Percentiles rank a stretch among this genome's conserved stretches.
These are phyloP conservation scores for Camptophora hylomeconis DNA, from an alignment of 2,329 filamentous ascomycete species.

Conservation along the genomic window DNA sequence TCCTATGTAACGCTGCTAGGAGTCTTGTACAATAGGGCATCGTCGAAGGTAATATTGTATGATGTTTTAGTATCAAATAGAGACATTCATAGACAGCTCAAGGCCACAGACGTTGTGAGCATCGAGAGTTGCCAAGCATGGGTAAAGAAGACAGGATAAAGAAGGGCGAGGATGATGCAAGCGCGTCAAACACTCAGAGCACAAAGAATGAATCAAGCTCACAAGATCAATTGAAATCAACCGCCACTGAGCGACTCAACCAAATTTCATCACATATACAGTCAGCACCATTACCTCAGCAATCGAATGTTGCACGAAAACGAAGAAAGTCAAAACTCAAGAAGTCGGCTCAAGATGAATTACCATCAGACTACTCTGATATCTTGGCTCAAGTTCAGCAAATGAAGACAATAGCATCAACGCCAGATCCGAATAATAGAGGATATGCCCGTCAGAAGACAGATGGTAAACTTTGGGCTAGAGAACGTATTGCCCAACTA, in stretches of 20 bases:
- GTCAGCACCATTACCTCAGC: background rate
- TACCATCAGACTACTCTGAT: constrained; percentile 50
- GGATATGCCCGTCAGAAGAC: constrained; percentile 52
- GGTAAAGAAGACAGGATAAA: no score
- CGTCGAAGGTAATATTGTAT: no score
- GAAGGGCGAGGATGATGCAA: no score
- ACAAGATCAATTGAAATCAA: background rate
- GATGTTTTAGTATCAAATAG: no score
- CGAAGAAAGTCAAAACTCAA: constrained; percentile 3
- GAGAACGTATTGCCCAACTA: constrained; percentile 46
- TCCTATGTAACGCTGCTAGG: no score
- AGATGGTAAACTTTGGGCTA: constrained; percentile 52
- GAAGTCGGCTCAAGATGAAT: constrained; percentile 9
- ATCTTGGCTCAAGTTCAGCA: constrained; percentile 43
- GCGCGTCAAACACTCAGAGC: no score
- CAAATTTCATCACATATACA: constrained; percentile 35
- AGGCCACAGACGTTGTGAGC: no score
- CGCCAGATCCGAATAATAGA: constrained; percentile 39
- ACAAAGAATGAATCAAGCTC: background rate
- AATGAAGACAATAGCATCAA: constrained; percentile 40
- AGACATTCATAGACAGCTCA: no score
- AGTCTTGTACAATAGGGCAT: no score
- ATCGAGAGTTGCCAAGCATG: no score
- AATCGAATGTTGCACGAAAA: no score
- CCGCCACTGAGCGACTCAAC: constrained; percentile 24